Base-by-base conservation (phyloP, 2,329 filamentous ascomycete species). In the Dothistroma pini region DNA sequence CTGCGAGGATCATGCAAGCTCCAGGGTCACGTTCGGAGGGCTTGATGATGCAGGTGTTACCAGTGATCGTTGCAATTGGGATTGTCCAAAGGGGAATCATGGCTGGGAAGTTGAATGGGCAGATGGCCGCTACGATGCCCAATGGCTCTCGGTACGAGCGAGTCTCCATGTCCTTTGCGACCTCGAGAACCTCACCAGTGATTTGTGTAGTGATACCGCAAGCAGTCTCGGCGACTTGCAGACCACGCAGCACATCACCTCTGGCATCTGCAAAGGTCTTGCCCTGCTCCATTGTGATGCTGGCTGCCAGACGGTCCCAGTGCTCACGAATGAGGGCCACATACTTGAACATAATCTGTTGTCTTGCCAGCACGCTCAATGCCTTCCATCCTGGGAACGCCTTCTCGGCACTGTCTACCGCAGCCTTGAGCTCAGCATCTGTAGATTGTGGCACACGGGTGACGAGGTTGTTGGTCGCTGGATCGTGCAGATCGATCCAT, bases 31-130 rank as follows among this genome's bases (percentile, higher is more conserved):
- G 86, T 80, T 96, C 90, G 0, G 90, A 93, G 10, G 90, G 90
- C 83, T 96, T 96, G 69, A 96, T 81, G 68, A 96, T 85, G 61
- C 92, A 81, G 14, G 89, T 93, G 80, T 96, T 96, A 56, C 90
- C 90, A 19, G 89, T 91, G 31, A 93, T 85, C 49, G 90, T 90
- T 52, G 90, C 90, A 69, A 95, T 89, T 44, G 90, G 91, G 64
- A 96, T 92, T 63, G 85, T 91, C 90, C 90, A 96, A n/a, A 96
- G 83, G 3, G 90, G 91, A 75, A 96, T 95, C 90, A 96, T 96
- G 69, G 90, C 90, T 49, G 90, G 90, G 79, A 95, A 95, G 81
- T 95, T 95, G 74, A 95, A 95, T 1, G 90, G 90, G 81, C 90
- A 95, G 69, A 95, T 95, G 61, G 90, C 89, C 60, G 90, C 89